Evolutionary conservation across 2,329 filamentous ascomycete species (phyloP).

Genomic region (Ceratocystis diversiconidia): DNA sequence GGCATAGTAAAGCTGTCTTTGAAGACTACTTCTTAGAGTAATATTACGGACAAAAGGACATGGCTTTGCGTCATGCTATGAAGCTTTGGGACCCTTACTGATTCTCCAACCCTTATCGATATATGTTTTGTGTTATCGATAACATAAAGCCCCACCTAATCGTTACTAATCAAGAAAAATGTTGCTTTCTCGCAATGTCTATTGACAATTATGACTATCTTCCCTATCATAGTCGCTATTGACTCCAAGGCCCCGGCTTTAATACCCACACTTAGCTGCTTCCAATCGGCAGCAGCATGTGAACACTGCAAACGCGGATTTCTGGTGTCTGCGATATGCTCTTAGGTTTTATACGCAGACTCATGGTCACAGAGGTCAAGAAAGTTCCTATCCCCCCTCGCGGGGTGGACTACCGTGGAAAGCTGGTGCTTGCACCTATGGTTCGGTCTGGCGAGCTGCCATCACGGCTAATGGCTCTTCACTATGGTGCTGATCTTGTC

Average conservation of each 20-base stretch:
- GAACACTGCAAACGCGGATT: constrained; percentile 1
- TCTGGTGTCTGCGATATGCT: constrained; percentile 16
- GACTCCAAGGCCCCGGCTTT: not conserved
- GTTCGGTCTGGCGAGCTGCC: constrained; percentile 93
- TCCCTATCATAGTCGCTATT: too few species aligned
- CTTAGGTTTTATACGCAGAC: constrained; percentile 25
- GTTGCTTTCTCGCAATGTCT: too few species aligned
- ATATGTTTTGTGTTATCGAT: too few species aligned
- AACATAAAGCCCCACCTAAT: too few species aligned
- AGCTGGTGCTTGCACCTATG: constrained; percentile 93
- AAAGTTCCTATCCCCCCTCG: constrained; percentile 71
- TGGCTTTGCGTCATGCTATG: too few species aligned
- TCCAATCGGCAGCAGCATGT: constrained; percentile 3
- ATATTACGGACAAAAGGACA: too few species aligned
- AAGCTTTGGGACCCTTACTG: too few species aligned
- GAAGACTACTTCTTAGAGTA: too few species aligned
- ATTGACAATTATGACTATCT: too few species aligned
- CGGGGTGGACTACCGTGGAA: constrained; percentile 87
- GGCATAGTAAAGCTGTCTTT: too few species aligned
- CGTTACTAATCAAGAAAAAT: too few species aligned
- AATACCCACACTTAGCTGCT: not conserved
- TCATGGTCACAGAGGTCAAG: constrained; percentile 46
- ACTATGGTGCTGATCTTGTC: constrained; percentile 92
- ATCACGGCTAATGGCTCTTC: constrained; percentile 71
- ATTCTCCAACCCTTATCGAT: too few species aligned